A percentile compares a stretch with the other conserved stretches of the same genome.
Conservation (phyloP, 176 grass and related monocot genomes). For the Raddia guianensis region DNA sequence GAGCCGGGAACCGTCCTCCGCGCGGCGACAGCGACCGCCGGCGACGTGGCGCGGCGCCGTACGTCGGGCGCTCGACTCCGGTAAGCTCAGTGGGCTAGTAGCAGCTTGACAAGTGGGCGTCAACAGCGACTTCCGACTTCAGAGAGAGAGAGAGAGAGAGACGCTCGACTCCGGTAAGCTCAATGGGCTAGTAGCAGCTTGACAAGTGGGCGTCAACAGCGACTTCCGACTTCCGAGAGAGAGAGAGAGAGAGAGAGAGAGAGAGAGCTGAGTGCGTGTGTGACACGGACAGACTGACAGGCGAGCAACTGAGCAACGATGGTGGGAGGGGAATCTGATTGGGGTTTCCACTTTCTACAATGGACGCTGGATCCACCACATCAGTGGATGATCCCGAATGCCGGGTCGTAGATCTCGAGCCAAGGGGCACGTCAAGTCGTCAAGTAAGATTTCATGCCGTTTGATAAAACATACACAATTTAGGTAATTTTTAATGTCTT, state of each 20-base stretch:
- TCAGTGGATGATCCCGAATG: too few relatives aligned
- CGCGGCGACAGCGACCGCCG: too few relatives aligned
- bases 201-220: constrained; percentile 26
- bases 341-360: neutral
- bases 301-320: neutral
- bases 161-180: neutral
- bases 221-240: too few relatives aligned
- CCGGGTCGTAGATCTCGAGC: too few relatives aligned
- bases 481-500: too few relatives aligned
- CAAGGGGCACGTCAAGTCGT: too few relatives aligned
- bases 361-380: constrained; percentile 1
- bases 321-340: constrained; percentile 27
- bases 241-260: too few relatives aligned
- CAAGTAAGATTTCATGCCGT: too few relatives aligned
- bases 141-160: neutral
- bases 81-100: neutral
- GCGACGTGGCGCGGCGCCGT: constrained; percentile 10
- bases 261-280: neutral
- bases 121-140: neutral
- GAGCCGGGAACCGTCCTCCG: too few relatives aligned
- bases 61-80: neutral
- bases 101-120: constrained; percentile 21
- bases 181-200: neutral
- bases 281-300: neutral
- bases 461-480: too few relatives aligned